A percentile compares a stretch with the other conserved stretches of the same genome.
These are phyloP conservation scores for Colletotrichum limetticola DNA, from an alignment of 2,329 filamentous ascomycete genomes.

Conservation along the genomic window DNA sequence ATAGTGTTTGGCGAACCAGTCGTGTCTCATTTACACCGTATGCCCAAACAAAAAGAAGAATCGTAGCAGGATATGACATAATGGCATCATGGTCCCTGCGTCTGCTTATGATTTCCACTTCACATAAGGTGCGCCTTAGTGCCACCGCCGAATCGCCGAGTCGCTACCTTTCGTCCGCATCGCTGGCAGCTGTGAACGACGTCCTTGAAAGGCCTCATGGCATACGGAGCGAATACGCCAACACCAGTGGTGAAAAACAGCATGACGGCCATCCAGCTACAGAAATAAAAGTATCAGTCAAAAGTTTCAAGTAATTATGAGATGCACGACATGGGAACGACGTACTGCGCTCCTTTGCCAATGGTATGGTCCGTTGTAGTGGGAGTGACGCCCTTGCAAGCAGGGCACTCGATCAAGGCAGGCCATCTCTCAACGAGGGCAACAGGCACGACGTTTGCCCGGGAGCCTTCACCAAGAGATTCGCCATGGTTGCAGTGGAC, in stretches of 20 bases:
- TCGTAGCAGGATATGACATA: neutral
- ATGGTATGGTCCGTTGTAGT: constrained; percentile 18
- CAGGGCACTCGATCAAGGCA: constrained; percentile 30
- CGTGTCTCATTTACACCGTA: too few relatives aligned
- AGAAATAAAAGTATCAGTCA: neutral
- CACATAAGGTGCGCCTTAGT: constrained; percentile 30
- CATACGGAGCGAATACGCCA: constrained; percentile 30
- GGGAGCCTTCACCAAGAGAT: neutral
- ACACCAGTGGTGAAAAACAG: constrained; percentile 32
- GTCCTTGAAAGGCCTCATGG: constrained; percentile 28
- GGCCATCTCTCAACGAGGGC: constrained; percentile 24
- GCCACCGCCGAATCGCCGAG: constrained; percentile 21
- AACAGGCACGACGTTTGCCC: constrained; percentile 25
- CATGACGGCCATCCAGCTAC: constrained; percentile 32
- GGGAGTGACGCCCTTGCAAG: constrained; percentile 17
- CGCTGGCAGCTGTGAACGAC: constrained; percentile 27
- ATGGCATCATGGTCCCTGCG: too few relatives aligned
- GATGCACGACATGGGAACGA: neutral
- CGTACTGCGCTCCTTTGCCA: constrained; percentile 34
- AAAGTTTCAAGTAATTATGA: neutral
- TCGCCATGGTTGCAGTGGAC: neutral
- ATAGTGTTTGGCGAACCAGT: neutral
- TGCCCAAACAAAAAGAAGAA: neutral
- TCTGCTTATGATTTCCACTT: neutral
- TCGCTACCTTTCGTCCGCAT: constrained; percentile 28